Evolutionary conservation across 192 early-diverging fungal species (phyloP).

Genomic region (Phlyctochytrium planicorne): DNA sequence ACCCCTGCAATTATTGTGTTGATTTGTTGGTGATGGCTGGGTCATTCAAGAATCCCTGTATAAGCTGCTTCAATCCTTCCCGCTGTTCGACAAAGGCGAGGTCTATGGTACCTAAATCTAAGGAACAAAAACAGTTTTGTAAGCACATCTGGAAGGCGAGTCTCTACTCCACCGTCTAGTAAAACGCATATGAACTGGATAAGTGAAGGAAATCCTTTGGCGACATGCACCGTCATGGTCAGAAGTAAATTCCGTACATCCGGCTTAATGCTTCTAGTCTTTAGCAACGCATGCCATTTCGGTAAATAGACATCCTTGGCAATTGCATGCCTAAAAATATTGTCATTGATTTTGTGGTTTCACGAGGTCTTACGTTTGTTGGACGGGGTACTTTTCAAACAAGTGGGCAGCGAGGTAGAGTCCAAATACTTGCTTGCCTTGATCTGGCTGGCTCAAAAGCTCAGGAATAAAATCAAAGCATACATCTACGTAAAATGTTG

Average conservation of each 20-base stretch:
- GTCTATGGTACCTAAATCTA: neutral
- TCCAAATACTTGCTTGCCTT: slow-evolving; percentile 51
- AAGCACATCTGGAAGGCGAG: neutral
- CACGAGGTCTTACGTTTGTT: slow-evolving; percentile 40
- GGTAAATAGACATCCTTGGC: neutral
- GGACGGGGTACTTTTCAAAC: slow-evolving; percentile 52
- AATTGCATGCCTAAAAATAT: neutral
- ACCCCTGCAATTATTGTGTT: neutral
- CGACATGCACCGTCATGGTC: neutral
- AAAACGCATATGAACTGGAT: neutral
- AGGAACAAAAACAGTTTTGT: neutral
- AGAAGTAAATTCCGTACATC: neutral
- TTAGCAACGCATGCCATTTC: neutral
- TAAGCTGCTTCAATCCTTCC: neutral
- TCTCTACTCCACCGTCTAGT: neutral
- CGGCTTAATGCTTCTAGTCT: neutral
- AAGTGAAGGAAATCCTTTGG: neutral
- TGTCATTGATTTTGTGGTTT: neutral
- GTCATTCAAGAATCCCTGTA: neutral
- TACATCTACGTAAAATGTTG: slow-evolving; percentile 29
- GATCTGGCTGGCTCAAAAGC: slow-evolving; percentile 37
- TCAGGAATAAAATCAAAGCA: slow-evolving; percentile 42
- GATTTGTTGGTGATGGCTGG: neutral
- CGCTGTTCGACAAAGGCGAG: neutral
- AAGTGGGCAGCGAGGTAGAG: slow-evolving; percentile 43